Conservation (phyloP, 495 filamentous ascomycete genomes). For the Podospora pseudoanserina region DNA sequence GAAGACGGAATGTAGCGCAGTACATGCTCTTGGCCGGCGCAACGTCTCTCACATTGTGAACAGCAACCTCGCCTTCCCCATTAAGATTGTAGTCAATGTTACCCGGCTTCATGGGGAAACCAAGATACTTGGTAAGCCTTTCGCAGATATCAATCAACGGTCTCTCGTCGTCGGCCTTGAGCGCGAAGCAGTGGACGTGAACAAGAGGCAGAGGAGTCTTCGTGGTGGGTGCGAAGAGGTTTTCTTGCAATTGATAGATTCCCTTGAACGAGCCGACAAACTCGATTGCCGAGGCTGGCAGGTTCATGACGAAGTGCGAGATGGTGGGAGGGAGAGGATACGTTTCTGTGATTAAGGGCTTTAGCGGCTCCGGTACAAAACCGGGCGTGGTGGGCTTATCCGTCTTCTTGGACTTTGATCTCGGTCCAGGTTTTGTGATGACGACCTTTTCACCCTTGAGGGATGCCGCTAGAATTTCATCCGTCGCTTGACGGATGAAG, state of each 20-base stretch:
- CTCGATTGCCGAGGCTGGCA: slow-evolving; percentile 79
- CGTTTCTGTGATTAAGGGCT: slow-evolving; percentile 35
- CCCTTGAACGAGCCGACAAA: slow-evolving; percentile 86
- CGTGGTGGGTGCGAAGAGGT: slow-evolving; percentile 60
- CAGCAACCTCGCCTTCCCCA: slow-evolving; percentile 53
- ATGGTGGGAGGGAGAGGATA: slow-evolving; percentile 64
- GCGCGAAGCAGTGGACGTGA: slow-evolving; percentile 87
- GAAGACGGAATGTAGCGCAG: slow-evolving; percentile 86
- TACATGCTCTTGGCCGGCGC: slow-evolving; percentile 95
- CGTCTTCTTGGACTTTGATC: slow-evolving; percentile 11
- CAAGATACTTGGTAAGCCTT: slow-evolving; percentile 59
- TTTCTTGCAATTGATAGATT: slow-evolving; percentile 65
- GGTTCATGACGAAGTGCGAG: slow-evolving; percentile 93
- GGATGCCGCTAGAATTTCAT: slow-evolving; percentile 54
- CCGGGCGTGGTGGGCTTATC: slow-evolving; percentile 14
- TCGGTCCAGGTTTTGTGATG: slow-evolving; percentile 28
- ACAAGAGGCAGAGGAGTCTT: slow-evolving; percentile 65
- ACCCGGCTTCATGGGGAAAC: slow-evolving; percentile 56
- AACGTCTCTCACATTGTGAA: slow-evolving; percentile 81
- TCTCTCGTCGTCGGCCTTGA: slow-evolving; percentile 66
- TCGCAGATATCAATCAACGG: slow-evolving; percentile 60
- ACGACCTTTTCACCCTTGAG: slow-evolving; percentile 45
- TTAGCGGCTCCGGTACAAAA: neutral
- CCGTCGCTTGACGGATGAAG: slow-evolving; percentile 71
- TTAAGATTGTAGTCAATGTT: slow-evolving; percentile 39